phyloP scores from a whole-genome alignment of 495 filamentous ascomycete genomes.

The Penicillium diatomitis region DNA sequence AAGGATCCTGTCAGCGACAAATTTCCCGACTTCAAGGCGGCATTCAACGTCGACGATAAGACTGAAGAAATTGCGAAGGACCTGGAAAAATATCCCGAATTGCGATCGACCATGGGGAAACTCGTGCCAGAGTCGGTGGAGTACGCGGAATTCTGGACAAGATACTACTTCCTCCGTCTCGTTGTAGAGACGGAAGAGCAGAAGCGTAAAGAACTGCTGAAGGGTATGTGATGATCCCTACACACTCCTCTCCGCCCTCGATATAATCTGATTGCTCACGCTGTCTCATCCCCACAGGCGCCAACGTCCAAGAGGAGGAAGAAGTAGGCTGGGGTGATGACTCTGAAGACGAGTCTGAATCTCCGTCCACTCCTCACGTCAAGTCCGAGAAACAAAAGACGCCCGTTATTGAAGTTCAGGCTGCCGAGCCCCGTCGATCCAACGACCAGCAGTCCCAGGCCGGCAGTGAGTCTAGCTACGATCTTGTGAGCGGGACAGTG shows the following conservation, averaged over 20 bases:
- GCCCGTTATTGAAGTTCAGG: slow-evolving; percentile 31
- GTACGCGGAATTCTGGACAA: slow-evolving; percentile 84
- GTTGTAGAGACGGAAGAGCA: slow-evolving; percentile 95
- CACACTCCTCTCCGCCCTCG: slow-evolving; percentile 1
- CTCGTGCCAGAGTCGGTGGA: slow-evolving; percentile 83
- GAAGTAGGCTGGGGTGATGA: slow-evolving; percentile 83
- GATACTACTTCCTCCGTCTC: slow-evolving; percentile 92
- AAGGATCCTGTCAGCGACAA: slow-evolving; percentile 69
- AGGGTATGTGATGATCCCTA: slow-evolving; percentile 49
- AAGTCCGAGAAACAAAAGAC: slow-evolving; percentile 5
- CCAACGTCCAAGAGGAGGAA: slow-evolving; percentile 59
- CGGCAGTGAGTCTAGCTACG: slow-evolving; percentile 88
- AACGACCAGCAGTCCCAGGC: slow-evolving; percentile 77
- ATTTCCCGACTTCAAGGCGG: slow-evolving; percentile 63
- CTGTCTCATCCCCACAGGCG: slow-evolving; percentile 29
- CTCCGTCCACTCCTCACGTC: slow-evolving; percentile 43
- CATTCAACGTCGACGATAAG: slow-evolving; percentile 73
- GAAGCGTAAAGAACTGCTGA: slow-evolving; percentile 79
- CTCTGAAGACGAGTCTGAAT: slow-evolving; percentile 52
- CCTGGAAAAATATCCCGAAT: slow-evolving; percentile 78
- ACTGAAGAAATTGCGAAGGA: slow-evolving; percentile 78
- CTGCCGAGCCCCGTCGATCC: slow-evolving; percentile 66
- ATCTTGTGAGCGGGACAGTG: slow-evolving; percentile 77
- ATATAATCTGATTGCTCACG: slow-evolving; percentile 1
- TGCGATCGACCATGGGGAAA: slow-evolving; percentile 89